A percentile compares a stretch with the other conserved stretches of the same genome.
These are phyloP conservation scores for Acrocalymma vagum DNA, from an alignment of 2,329 filamentous ascomycete species.

Conservation along the genomic window DNA sequence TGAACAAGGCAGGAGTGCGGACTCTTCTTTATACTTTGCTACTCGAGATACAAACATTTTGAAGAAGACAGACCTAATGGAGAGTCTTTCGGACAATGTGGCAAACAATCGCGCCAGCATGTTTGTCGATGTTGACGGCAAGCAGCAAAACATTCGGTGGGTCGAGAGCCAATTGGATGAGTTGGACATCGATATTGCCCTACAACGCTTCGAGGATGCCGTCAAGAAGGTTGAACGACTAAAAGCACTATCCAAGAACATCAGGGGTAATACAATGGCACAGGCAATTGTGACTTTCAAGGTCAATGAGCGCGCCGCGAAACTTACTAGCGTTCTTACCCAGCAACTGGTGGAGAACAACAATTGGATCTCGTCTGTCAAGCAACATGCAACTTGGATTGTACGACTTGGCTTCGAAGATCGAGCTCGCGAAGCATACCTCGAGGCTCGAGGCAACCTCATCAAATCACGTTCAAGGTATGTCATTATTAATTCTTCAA, in stretches of 20 bases:
- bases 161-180: constrained; percentile 95
- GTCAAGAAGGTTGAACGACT: constrained; percentile 87
- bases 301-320: constrained; percentile 82
- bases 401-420: constrained; percentile 90
- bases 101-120: constrained; percentile 77
- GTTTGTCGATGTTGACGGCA: constrained; percentile 94
- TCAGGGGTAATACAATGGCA: constrained; percentile 86
- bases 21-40: constrained; percentile 87
- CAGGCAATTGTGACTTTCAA: constrained; percentile 94
- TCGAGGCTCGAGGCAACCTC: constrained; percentile 78
- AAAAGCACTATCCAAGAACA: constrained; percentile 76
- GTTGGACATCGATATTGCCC: constrained; percentile 92
- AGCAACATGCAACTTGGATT: constrained; percentile 84
- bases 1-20: constrained; percentile 82
- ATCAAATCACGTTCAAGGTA: constrained; percentile 87
- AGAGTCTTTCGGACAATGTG: constrained; percentile 72
- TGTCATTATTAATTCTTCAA: constrained; percentile 4
- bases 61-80: constrained; percentile 81
- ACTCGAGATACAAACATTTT: constrained; percentile 78
- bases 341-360: constrained; percentile 81
- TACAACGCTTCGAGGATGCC: constrained; percentile 86
- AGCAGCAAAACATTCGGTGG: constrained; percentile 95
- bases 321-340: constrained; percentile 78
- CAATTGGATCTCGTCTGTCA: constrained; percentile 78
- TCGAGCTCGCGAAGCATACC: constrained; percentile 84